Evolutionary conservation across 2,329 filamentous ascomycete species (phyloP), one percentile per base, ranked within the genome.

Genomic region (Claviceps sp.): DNA sequence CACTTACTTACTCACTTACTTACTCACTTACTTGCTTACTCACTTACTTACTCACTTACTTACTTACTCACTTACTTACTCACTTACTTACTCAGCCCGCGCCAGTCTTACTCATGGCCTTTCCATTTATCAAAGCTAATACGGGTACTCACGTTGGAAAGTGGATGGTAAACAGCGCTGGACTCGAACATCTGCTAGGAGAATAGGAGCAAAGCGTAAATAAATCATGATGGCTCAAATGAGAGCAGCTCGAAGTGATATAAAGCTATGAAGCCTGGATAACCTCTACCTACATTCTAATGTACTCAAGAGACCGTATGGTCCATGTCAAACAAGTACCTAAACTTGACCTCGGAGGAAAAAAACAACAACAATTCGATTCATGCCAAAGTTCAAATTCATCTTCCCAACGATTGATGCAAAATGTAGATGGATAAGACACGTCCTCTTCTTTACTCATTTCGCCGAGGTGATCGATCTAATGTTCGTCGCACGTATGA

Each of bases 401-500:
- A 26, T 42, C n/a, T 51, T 50, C 42, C 49, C 49, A 50, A 52
- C 54, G 48, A 20, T 38, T 30, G 48, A 54, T 45, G 42, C 22
- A 50, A 40, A 40, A 46, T 9, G 48, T 16, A 11, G 37, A 44
- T 20, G 26, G 34, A 30, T 38, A 43, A 46, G 1, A 26, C n/a
- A 4, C 8, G 3, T 13, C 22, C 16, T 4, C 6, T 37, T 18
- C 16, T 54, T 50, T 55, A 55, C 44, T 51, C 40, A 20, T 43
- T 55, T 24, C 55, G 56, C 47, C 58, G 57, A 24, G 59, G 57
- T n/a, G 61, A 57, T 53, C 67, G 61, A 55, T 64, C 61, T 50
- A 66, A 58, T 34, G 61, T 65, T 42, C 58, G 63, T 51, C 58
- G 63, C 48, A 70, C 56, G 49, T 63, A 67, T 24, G 58, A 61